Percentiles rank a stretch among this genome's conserved stretches.
phyloP scores from a whole-genome alignment of 1,139 yeast species.

The Candida sojae region DNA sequence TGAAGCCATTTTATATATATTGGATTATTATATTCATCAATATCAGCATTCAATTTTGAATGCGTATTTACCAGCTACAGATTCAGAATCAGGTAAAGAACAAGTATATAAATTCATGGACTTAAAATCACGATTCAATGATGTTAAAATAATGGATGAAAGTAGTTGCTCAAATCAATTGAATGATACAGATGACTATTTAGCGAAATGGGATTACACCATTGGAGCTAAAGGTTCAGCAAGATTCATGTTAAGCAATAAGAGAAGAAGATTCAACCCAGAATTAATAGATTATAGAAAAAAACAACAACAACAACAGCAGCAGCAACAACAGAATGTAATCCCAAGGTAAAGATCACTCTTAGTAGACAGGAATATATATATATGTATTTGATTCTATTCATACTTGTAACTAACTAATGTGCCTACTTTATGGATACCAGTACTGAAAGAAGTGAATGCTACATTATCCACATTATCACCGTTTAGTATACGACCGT shows the following conservation, averaged over 20 bases:
- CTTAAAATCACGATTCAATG: conserved; percentile 46
- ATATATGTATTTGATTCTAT: conserved; percentile 4
- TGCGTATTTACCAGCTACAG: conserved; percentile 31
- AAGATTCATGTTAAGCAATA: conserved; percentile 57
- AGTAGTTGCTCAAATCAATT: conserved; percentile 41
- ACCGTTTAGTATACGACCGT: conserved; percentile 56
- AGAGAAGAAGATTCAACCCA: conserved; percentile 42
- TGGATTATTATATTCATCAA: conserved; percentile 62
- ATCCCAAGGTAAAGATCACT: not conserved
- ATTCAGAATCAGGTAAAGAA: conserved; percentile 41
- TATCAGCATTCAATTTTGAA: conserved; percentile 35
- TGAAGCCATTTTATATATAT: conserved; percentile 60
- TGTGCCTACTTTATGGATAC: conserved; percentile 72
- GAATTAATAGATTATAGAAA: conserved; percentile 18
- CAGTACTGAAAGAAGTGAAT: conserved; percentile 69
- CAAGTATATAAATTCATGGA: conserved; percentile 51
- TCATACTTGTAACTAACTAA: conserved; percentile 63
- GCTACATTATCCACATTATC: conserved; percentile 65
- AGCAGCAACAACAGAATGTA: not conserved
- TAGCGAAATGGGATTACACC: conserved; percentile 49
- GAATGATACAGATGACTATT: conserved; percentile 47
- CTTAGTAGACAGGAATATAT: not conserved
- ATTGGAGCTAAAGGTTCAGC: conserved; percentile 50
- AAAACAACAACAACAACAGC: not conserved
- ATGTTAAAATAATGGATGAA: conserved; percentile 39